Evolutionary conservation across 2,329 filamentous ascomycete species (phyloP).

Genomic region (Talaromyces sp.): DNA sequence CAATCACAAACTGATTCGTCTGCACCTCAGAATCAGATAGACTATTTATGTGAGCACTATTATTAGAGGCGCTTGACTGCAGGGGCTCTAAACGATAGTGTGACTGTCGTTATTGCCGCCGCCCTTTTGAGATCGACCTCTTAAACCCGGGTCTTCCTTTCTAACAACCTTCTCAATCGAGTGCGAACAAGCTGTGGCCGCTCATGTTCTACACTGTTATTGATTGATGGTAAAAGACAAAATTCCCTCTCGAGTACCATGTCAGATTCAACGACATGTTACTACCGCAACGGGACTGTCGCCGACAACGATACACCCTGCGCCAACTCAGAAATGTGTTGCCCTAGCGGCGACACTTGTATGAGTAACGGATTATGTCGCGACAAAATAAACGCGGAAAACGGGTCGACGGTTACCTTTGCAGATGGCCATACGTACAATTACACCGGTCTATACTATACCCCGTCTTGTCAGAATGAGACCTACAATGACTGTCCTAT

Average conservation of each 20-base stretch:
- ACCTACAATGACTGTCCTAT: slow-evolving; percentile 1
- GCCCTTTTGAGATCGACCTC: not conserved
- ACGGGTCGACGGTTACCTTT: not conserved
- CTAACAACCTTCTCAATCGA: not conserved
- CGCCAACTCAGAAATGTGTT: not conserved
- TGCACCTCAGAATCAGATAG: not conserved
- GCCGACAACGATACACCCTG: slow-evolving; percentile 2
- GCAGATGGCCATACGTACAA: not conserved
- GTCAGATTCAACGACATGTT: not conserved
- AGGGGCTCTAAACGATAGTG: not conserved
- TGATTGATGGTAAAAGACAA: not conserved
- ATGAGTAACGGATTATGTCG: slow-evolving; percentile 3
- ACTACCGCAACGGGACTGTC: slow-evolving; percentile 7
- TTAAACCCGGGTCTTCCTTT: not conserved
- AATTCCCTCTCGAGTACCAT: not conserved
- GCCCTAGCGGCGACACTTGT: not conserved
- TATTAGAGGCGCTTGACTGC: not conserved
- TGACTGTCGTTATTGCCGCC: not conserved
- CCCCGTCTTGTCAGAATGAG: slow-evolving; percentile 3
- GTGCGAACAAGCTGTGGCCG: not conserved
- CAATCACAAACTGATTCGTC: not conserved
- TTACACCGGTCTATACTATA: slow-evolving; percentile 8
- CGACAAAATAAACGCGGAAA: slow-evolving; percentile 1
- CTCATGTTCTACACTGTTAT: not conserved
- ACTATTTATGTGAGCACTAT: not conserved